Evolutionary conservation across 23 red algal species (phyloP).

Genomic region (Gracilaria vermiculophylla): DNA sequence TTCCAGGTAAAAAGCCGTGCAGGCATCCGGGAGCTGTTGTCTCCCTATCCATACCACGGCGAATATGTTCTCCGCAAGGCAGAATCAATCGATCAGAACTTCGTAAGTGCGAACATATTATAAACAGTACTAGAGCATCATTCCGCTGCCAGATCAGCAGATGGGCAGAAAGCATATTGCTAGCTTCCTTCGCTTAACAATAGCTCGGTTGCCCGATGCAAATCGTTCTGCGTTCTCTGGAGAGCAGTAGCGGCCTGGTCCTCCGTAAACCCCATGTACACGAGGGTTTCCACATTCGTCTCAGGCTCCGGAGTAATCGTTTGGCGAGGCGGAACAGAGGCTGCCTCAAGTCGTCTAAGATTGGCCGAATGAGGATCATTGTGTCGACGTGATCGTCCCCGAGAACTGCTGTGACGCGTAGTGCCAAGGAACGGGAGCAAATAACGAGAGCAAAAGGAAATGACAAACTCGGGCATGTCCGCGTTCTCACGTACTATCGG

Average conservation of each 20-base stretch:
- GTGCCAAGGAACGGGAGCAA: slow-evolving; percentile 36
- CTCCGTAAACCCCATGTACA: slow-evolving; percentile 43
- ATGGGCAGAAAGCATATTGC: background rate
- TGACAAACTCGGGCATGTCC: slow-evolving; percentile 21
- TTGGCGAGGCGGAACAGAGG: background rate
- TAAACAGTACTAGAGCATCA: too few relatives aligned
- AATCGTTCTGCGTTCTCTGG: slow-evolving; percentile 8
- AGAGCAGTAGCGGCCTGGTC: slow-evolving; percentile 15
- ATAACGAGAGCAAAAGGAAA: slow-evolving; percentile 16
- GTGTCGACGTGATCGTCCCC: slow-evolving; percentile 3
- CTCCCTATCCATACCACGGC: too few relatives aligned
- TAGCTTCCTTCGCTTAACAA: slow-evolving; percentile 21
- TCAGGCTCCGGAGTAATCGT: background rate
- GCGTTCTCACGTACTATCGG: slow-evolving; percentile 28
- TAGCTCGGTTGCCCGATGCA: slow-evolving; percentile 41
- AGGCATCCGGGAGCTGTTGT: too few relatives aligned
- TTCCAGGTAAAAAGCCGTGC: too few relatives aligned
- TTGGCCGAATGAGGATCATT: background rate
- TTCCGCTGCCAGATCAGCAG: background rate
- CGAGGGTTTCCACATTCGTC: slow-evolving; percentile 5
- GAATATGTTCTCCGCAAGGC: too few relatives aligned
- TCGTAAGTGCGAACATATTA: too few relatives aligned
- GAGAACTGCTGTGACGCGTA: background rate
- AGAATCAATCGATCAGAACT: too few relatives aligned
- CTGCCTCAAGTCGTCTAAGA: slow-evolving; percentile 3